These are phyloP conservation scores for Papiliotrema nemorosa DNA, from an alignment of 1,284 basidiomycete species.

Conservation along the genomic window DNA sequence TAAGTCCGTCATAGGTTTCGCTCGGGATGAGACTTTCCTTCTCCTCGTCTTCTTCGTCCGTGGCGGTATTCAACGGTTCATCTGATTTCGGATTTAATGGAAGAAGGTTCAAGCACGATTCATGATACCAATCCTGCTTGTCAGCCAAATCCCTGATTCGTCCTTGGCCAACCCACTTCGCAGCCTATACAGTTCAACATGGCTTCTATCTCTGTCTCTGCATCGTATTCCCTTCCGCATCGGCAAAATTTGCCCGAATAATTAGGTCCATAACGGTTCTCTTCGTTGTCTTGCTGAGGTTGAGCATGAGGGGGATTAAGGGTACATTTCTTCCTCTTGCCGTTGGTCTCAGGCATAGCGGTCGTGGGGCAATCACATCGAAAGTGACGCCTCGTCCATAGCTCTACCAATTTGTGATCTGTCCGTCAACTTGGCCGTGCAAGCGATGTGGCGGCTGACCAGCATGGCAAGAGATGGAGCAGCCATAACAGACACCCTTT, in stretches of 20 bases:
- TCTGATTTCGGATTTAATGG: not conserved
- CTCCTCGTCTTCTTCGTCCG: slow-evolving; percentile 38
- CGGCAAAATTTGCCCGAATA: slow-evolving; percentile 46
- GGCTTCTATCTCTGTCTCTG: slow-evolving; percentile 45
- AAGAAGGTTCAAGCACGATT: slow-evolving; percentile 43
- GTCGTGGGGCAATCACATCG: slow-evolving; percentile 48
- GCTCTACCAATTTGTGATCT: slow-evolving; percentile 48
- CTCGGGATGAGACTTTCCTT: slow-evolving; percentile 38
- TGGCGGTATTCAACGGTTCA: not conserved
- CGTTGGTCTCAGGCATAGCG: slow-evolving; percentile 11
- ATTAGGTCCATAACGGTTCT: slow-evolving; percentile 41
- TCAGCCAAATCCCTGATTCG: not conserved
- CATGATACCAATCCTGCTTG: slow-evolving; percentile 45
- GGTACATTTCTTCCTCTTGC: slow-evolving; percentile 22
- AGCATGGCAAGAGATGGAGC: slow-evolving; percentile 47
- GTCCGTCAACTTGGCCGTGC: slow-evolving; percentile 3
- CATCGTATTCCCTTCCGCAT: slow-evolving; percentile 46
- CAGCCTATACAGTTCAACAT: slow-evolving; percentile 48
- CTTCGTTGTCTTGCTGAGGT: slow-evolving; percentile 30
- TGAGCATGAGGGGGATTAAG: slow-evolving; percentile 34
- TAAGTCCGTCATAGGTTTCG: slow-evolving; percentile 43
- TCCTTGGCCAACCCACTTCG: slow-evolving; percentile 30
- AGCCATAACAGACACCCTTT: slow-evolving; percentile 47
- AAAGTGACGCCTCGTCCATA: slow-evolving; percentile 45
- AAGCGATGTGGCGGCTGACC: slow-evolving; percentile 22